Percentiles rank a stretch among this genome's conserved stretches.
These are phyloP conservation scores for Venturia aucupariae DNA, from an alignment of 2,329 filamentous ascomycete genomes.

Conservation along the genomic window DNA sequence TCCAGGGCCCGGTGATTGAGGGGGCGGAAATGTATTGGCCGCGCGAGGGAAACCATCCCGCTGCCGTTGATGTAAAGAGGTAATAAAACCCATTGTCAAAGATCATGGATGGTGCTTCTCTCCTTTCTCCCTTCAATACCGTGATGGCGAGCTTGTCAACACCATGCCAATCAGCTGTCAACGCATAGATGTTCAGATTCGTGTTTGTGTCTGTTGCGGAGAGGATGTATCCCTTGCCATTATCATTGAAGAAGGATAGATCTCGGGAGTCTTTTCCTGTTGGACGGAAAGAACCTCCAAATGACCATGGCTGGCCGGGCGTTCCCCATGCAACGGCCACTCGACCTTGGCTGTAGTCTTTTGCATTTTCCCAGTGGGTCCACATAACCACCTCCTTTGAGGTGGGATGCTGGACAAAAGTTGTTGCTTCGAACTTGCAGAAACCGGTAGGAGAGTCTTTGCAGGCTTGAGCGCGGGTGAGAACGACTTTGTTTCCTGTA, in stretches of 20 bases:
- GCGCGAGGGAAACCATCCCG: slow-evolving; percentile 19
- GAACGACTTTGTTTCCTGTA: slow-evolving; percentile 17
- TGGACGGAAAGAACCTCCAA: slow-evolving; percentile 18
- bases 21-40: slow-evolving; percentile 2
- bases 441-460: not conserved
- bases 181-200: slow-evolving; percentile 19
- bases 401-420: slow-evolving; percentile 16
- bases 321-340: slow-evolving; percentile 19
- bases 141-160: slow-evolving; percentile 16
- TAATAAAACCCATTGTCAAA: slow-evolving; percentile 17
- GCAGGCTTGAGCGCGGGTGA: slow-evolving; percentile 7
- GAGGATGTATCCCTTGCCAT: slow-evolving; percentile 16
- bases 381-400: slow-evolving; percentile 18
- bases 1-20: slow-evolving; percentile 11
- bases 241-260: slow-evolving; percentile 19
- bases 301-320: slow-evolving; percentile 16
- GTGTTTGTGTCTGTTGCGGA: slow-evolving; percentile 19
- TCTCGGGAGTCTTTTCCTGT: slow-evolving; percentile 19
- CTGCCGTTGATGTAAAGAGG: slow-evolving; percentile 18
- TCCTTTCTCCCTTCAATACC: slow-evolving; percentile 16
- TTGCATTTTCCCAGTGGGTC: slow-evolving; percentile 18
- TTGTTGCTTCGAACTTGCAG: slow-evolving; percentile 19
- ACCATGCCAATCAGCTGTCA: slow-evolving; percentile 17
- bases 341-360: slow-evolving; percentile 18
- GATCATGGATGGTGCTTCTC: slow-evolving; percentile 19